phyloP scores from a whole-genome alignment of 495 filamentous ascomycete species.

The Daldinia concentrica region DNA sequence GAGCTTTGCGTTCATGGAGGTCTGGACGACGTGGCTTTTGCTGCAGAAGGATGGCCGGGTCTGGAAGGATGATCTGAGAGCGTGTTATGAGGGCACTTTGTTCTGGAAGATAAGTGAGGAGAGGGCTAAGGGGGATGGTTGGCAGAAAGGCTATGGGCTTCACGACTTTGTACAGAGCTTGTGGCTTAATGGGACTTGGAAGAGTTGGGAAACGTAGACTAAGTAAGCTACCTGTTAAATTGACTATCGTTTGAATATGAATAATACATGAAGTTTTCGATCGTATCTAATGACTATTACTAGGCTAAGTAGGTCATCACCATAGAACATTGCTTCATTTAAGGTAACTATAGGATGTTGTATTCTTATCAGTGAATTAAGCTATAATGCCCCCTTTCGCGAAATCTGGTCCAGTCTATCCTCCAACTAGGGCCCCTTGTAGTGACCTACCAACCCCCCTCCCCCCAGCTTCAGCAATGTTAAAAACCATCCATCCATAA shows the following conservation, averaged over 20 bases:
- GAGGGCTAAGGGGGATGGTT: slow-evolving; percentile 32
- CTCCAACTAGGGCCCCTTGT: neutral
- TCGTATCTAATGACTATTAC: neutral
- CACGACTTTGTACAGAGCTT: slow-evolving; percentile 19
- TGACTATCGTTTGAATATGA: neutral
- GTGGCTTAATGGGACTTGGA: slow-evolving; percentile 27
- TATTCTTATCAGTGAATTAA: neutral
- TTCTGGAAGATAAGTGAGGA: slow-evolving; percentile 48
- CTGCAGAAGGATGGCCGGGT: slow-evolving; percentile 57
- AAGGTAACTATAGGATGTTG: neutral
- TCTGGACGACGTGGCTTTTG: slow-evolving; percentile 58
- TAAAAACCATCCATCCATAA: neutral
- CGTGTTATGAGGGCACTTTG: slow-evolving; percentile 53
- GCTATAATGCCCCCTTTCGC: neutral
- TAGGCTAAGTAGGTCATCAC: too few species aligned
- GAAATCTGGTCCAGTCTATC: neutral
- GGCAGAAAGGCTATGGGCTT: slow-evolving; percentile 45
- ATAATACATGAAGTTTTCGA: neutral
- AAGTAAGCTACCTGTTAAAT: neutral
- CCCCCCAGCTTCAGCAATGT: neutral
- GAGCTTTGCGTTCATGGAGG: slow-evolving; percentile 54
- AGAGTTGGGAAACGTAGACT: slow-evolving; percentile 13
- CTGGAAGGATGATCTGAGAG: slow-evolving; percentile 58
- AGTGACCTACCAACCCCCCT: neutral
- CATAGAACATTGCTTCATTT: neutral